Base-by-base conservation (phyloP, 441 rosid species). In the Euphorbia schlechtendalii region DNA sequence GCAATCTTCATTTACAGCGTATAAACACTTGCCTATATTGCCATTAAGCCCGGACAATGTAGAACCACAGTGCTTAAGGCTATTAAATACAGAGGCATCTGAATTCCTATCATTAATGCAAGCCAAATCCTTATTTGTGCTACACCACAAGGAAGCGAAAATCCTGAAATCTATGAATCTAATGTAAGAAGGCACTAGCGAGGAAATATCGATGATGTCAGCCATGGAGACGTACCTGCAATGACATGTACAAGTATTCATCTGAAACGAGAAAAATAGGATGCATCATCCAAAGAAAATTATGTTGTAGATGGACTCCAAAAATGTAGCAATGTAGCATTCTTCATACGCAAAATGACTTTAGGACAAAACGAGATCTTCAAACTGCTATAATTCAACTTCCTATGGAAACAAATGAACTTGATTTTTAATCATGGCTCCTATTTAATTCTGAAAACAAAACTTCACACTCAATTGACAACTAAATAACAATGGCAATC, bases 221-320 rank as follows among this genome's bases (percentile, higher is more conserved):
- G 81, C 94, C 74, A 94, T 78, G 17, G 96, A 94, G 46, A 87
- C 81, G 53, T 91, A 94, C 81, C 92, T 88, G 75, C 67, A 80
- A 73, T 55, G 64, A 66, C 32, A 48, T 18, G 18, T 13, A 61
- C n/a, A 27, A 8, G 22, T 24, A 64, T 24, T 64, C 60, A 64
- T 22, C 28, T 24, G 38, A 54, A 27, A 24, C 45, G 8, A 49
- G 17, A 13, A 57, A 59, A 60, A 36, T 8, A 14, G 21, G 13
- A 40, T 53, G 41, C 3, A n/a, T n/a, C n/a, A n/a, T n/a, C n/a
- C n/a, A n/a, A n/a, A n/a, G n/a, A n/a, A n/a, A n/a, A n/a, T n/a
- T n/a, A n/a, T n/a, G n/a, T n/a, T 24, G 13, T 34, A 59, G 7
- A 20, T 64, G 49, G 32, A 45, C 54, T n/a, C 56, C 71, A 45